phyloP scores from a whole-genome alignment of 2,329 filamentous ascomycete species.

The Graphilbum sp. region DNA sequence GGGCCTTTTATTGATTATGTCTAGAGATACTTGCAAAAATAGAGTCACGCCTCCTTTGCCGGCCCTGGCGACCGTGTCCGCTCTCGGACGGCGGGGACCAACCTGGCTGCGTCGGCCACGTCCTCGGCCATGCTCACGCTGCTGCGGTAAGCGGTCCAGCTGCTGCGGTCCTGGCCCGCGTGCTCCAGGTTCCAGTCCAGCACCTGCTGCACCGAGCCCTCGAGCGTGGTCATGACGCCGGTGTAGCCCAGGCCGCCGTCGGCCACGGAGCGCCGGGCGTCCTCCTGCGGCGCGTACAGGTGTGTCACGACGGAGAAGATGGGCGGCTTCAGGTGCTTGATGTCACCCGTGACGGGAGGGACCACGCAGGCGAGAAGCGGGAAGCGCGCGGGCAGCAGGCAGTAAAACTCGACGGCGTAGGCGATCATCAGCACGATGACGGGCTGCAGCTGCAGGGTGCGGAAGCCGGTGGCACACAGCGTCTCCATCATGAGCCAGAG shows the following conservation, averaged over 20 bases:
- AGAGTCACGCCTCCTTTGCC: too few relatives aligned
- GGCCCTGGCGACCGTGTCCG: too few relatives aligned
- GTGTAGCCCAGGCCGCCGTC: conserved; percentile 23
- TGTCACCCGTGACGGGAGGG: conserved; percentile 17
- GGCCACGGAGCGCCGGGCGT: conserved; percentile 14
- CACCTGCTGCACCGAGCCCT: conserved; percentile 23
- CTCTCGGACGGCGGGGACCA: too few relatives aligned
- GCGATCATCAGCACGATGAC: conserved; percentile 19
- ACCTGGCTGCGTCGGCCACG: not conserved
- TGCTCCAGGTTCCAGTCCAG: conserved; percentile 26
- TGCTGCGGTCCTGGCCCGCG: conserved; percentile 6
- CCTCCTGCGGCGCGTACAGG: conserved; percentile 19
- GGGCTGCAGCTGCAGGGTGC: conserved; percentile 15
- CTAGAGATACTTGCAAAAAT: too few relatives aligned
- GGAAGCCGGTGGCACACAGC: conserved; percentile 20
- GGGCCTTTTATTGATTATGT: too few relatives aligned
- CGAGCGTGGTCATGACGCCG: conserved; percentile 21
- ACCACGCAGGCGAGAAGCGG: conserved; percentile 14
- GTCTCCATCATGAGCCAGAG: conserved; percentile 18
- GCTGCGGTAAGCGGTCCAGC: conserved; percentile 18
- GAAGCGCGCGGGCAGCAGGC: conserved; percentile 14
- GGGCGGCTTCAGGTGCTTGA: conserved; percentile 21
- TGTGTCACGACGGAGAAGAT: conserved; percentile 25
- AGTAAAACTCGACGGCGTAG: conserved; percentile 21
- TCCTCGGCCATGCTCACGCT: conserved; percentile 23